Base-by-base conservation (phyloP, 768 basidiomycete species). In the Leccinum arenicola region DNA sequence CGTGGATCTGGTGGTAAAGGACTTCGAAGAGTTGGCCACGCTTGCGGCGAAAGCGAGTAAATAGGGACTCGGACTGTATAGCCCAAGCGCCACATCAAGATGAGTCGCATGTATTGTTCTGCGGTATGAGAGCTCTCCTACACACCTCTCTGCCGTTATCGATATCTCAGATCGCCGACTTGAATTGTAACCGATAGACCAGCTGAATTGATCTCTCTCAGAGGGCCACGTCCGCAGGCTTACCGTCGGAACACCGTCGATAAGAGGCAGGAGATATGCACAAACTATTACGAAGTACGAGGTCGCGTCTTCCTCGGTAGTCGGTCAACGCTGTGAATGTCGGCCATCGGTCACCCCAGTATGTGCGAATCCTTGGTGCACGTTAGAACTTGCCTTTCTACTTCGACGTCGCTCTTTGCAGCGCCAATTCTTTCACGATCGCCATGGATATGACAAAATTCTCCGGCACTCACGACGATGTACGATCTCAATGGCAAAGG, bases 1-100 rank as follows among this genome's bases (percentile, higher is more conserved):
- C 35, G 80, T 87, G 0, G 87, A 89, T 65, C 58, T 82, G 40
- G 76, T 87, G 0, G 80, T 86, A 1, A 67, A 78, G 36, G 79
- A 79, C 8, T 80, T 88, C 50, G 58, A 66, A 6, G 82, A 86
- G 57, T 66, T 87, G n/a, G 82, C 78, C 4, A 27, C 27, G 23
- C 56, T 73, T 33, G 62, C 65, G 3, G 56, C 57, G 2, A 53
- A 60, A 51, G 68, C 64, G 23, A 67, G 47, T 35, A 50, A 51
- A 40, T 56, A 58, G n/a, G 63, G 8, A 38, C 17, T 12, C 9
- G 8, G 10, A 11, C n/a, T 43, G n/a, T 43, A 3, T 40, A 35
- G 38, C 17, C 38, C 5, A 9, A n/a, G 3, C 4, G 9, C 40
- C 10, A 14, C n/a, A 33, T 33, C n/a, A 19, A 51, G n/a, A 31